A percentile compares a stretch with the other conserved stretches of the same genome.
These are phyloP conservation scores for Suillus brevipes DNA, from an alignment of 768 basidiomycete species.

Conservation along the genomic window DNA sequence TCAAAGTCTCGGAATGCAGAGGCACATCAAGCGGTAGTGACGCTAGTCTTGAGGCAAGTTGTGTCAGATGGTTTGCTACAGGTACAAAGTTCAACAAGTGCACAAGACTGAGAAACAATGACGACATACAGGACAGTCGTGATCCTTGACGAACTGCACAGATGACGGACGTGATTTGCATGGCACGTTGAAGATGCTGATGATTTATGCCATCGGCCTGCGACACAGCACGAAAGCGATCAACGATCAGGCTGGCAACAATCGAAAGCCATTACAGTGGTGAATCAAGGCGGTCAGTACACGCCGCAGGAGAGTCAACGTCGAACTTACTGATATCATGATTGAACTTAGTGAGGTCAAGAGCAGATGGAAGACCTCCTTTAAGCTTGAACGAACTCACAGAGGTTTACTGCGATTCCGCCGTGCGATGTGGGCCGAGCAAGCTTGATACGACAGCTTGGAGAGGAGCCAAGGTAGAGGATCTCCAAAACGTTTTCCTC, in stretches of 20 bases:
- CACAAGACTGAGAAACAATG: background rate
- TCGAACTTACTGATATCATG: slow-evolving; percentile 51
- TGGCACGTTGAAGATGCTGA: slow-evolving; percentile 48
- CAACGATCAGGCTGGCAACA: slow-evolving; percentile 54
- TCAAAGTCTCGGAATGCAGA: slow-evolving; percentile 34
- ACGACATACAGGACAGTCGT: slow-evolving; percentile 56
- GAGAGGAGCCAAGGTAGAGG: slow-evolving; percentile 93
- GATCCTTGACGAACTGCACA: slow-evolving; percentile 72
- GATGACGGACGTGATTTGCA: slow-evolving; percentile 58
- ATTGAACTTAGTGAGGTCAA: slow-evolving; percentile 55
- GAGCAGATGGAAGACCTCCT: slow-evolving; percentile 68
- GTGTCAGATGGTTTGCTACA: slow-evolving; percentile 38
- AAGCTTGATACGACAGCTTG: slow-evolving; percentile 84
- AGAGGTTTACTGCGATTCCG: slow-evolving; percentile 49
- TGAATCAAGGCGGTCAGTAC: slow-evolving; percentile 80
- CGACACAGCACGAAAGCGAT: slow-evolving; percentile 33
- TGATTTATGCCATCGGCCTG: slow-evolving; percentile 7
- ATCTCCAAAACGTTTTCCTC: slow-evolving; percentile 28
- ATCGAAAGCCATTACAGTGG: slow-evolving; percentile 66
- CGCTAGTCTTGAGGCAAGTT: slow-evolving; percentile 33
- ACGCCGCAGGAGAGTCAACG: slow-evolving; percentile 58
- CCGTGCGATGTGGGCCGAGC: slow-evolving; percentile 71
- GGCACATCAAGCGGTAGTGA: slow-evolving; percentile 27
- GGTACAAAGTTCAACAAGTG: slow-evolving; percentile 1
- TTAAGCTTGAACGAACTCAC: slow-evolving; percentile 50